A percentile compares a stretch with the other conserved stretches of the same genome.
Conservation (phyloP, 1,139 yeast genomes). For the Saccharomycopsis hybrid region DNA sequence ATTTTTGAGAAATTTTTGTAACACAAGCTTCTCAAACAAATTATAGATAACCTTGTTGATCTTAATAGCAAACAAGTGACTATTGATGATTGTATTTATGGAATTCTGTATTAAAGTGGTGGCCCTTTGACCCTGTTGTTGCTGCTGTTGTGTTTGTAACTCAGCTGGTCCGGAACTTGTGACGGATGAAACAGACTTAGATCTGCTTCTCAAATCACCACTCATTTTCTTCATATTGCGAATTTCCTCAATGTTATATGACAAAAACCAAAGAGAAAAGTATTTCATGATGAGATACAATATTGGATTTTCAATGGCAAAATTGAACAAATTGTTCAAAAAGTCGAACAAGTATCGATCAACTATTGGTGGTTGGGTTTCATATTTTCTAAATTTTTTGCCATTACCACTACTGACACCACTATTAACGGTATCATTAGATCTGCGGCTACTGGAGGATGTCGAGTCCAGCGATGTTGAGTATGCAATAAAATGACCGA, state of each 20-base stretch:
- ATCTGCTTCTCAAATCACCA: constrained; percentile 2
- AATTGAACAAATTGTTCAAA: constrained; percentile 19
- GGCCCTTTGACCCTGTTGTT: not conserved
- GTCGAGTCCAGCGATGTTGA: too few species aligned
- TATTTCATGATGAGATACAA: constrained; percentile 18
- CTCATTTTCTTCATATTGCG: constrained; percentile 6
- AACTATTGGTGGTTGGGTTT: constrained; percentile 15
- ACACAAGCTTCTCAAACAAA: constrained; percentile 25
- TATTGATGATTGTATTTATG: constrained; percentile 15
- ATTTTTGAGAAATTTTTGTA: constrained; percentile 22
- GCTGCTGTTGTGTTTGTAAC: not conserved
- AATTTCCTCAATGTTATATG: constrained; percentile 19
- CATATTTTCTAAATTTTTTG: not conserved
- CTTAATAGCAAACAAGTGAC: constrained; percentile 26
- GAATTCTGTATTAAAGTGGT: constrained; percentile 11
- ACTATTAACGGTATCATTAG: too few species aligned
- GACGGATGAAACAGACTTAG: constrained; percentile 4
- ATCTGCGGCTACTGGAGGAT: too few species aligned
- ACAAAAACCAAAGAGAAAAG: constrained; percentile 19
- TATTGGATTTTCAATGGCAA: constrained; percentile 19
- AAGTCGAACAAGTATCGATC: constrained; percentile 19
- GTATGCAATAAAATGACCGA: constrained; percentile 21
- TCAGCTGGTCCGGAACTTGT: not conserved
- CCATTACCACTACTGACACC: too few species aligned
- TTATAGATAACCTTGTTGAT: constrained; percentile 25